Evolutionary conservation across 352 stramenopile species (phyloP), one percentile per base, ranked within the genome.

Genomic region (Phytophthora quininea): DNA sequence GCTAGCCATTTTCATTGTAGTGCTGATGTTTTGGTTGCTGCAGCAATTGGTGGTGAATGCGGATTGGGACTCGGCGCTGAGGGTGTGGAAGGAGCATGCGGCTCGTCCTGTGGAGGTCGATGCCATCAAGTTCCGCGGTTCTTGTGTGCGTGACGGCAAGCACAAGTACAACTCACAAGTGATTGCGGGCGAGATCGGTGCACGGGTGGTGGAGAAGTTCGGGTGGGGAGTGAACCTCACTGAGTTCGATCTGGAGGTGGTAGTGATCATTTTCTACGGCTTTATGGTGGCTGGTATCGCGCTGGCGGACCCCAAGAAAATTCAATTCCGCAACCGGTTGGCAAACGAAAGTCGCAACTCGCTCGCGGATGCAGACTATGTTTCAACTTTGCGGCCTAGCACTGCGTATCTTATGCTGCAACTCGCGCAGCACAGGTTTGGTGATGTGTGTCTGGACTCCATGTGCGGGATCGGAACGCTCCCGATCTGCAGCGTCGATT

Each of bases 381-480:
- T 91, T 32, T 95, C 86, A 4, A 95, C 86, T 30, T 59, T 95
- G 50, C 83, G 86, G 15, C 86, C 86, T 1, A 93, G 84, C 45
- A 95, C 86, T 35, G 78, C 86, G 53, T 93, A 80, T 50, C 63
- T 93, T n/a, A 86, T 95, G 75, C 69, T 91, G 33, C 78, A 88
- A 51, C 72, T 95, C 15, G 84, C 79, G 0, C 31, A 87, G 38
- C 86, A 82, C 54, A 54, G 79, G 10, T 54, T 67, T 6, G 86
- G 86, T n/a, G 84, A 95, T 37, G 48, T 93, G 5, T 59, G 92
- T n/a, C 58, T 92, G 19, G 86, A 95, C 55, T 89, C 84, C 9
- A 95, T 95, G 86, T 95, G 86, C 35, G 86, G 86, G 33, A 84
- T 95, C 11, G 86, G 86, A 2, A 93, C 86, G 27, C 87, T 95